phyloP scores from a whole-genome alignment of 2,329 filamentous ascomycete genomes.

The Talaromyces sp. region DNA sequence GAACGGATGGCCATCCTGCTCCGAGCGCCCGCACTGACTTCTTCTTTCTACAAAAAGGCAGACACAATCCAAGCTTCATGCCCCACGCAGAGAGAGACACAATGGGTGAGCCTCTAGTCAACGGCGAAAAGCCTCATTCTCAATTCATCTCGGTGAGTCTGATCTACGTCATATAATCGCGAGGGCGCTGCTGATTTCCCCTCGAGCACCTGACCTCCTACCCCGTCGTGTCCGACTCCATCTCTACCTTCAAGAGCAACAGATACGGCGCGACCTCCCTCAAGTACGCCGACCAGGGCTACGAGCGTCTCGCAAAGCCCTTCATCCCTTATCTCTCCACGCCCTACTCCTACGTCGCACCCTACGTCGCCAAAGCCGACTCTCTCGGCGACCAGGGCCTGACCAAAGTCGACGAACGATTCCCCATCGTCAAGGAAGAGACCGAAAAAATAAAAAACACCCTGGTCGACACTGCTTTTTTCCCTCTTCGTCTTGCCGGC shows the following conservation, averaged over 20 bases:
- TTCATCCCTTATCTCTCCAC: constrained; percentile 72
- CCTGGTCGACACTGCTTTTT: constrained; percentile 58
- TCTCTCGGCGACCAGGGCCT: constrained; percentile 69
- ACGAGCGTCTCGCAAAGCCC: constrained; percentile 71
- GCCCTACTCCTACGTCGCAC: constrained; percentile 76
- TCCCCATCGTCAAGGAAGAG: constrained; percentile 72
- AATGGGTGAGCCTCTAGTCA: constrained; percentile 48
- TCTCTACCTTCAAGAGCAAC: constrained; percentile 74
- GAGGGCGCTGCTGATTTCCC: background rate
- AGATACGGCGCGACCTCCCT: constrained; percentile 80
- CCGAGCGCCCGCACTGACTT: background rate
- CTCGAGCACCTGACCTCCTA: constrained; percentile 76
- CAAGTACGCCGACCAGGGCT: constrained; percentile 68
- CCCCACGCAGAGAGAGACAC: constrained; percentile 48
- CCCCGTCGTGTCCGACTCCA: constrained; percentile 74
- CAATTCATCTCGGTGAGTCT: constrained; percentile 42
- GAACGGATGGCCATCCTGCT: background rate
- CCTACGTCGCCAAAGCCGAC: constrained; percentile 81
- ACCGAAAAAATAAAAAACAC: constrained; percentile 65
- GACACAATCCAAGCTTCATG: constrained; percentile 32
- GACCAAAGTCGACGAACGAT: constrained; percentile 63
- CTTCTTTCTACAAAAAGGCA: background rate
- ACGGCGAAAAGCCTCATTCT: constrained; percentile 49
- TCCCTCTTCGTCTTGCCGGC: constrained; percentile 61
- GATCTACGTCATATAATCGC: too few relatives aligned